phyloP scores from a whole-genome alignment of 257 asterid genomes.

The Capsicum pubescens region DNA sequence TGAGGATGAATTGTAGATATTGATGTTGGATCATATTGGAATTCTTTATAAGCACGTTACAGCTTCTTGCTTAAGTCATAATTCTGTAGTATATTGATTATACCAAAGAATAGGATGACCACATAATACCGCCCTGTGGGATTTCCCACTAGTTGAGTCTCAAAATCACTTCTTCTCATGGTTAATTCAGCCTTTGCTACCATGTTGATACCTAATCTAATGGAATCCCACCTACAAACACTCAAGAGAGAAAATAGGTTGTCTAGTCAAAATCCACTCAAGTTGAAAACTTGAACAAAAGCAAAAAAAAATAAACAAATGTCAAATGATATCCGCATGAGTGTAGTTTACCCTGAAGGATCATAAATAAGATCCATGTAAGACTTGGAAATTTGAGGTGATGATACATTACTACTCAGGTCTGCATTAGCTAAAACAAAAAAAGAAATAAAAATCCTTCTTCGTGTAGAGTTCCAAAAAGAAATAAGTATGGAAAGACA shows the following conservation, averaged over 20 bases:
- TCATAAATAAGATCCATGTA: conserved; percentile 44
- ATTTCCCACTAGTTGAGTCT: conserved; percentile 71
- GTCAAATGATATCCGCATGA: conserved; percentile 3
- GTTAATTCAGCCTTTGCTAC: conserved; percentile 81
- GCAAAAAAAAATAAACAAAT: background rate
- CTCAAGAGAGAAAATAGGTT: background rate
- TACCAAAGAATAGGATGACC: conserved; percentile 75
- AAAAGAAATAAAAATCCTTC: background rate
- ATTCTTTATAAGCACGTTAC: conserved; percentile 89
- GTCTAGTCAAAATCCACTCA: background rate
- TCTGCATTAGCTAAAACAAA: conserved; percentile 43
- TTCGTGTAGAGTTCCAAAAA: background rate
- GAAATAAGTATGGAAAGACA: background rate
- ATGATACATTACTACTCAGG: conserved; percentile 39
- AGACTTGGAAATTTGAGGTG: conserved; percentile 43
- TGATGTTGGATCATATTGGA: conserved; percentile 80
- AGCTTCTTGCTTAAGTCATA: conserved; percentile 93
- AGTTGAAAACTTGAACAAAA: background rate
- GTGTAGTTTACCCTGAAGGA: conserved; percentile 44
- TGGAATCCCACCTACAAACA: conserved; percentile 50
- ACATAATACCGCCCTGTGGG: conserved; percentile 82
- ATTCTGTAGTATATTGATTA: conserved; percentile 87
- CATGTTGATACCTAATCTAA: conserved; percentile 64
- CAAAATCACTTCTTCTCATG: conserved; percentile 50
- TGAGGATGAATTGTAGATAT: conserved; percentile 91